Conservation (phyloP, 345 rosid species). For the Cardamine occulta region DNA sequence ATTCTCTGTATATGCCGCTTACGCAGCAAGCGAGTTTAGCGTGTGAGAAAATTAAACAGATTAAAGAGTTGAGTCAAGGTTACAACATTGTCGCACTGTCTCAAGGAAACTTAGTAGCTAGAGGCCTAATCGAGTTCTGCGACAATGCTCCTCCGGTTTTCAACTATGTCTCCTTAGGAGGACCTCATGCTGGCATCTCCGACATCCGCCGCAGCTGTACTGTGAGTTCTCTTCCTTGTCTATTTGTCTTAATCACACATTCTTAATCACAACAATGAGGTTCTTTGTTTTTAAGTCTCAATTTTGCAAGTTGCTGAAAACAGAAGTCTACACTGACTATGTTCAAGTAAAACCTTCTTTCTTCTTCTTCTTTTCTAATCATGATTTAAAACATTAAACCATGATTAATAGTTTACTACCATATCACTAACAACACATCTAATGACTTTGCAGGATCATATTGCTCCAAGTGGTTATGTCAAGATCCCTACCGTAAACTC, state of each 20-base stretch:
- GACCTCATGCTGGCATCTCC: conserved; percentile 95
- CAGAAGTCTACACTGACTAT: conserved; percentile 27
- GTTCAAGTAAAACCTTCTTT: conserved; percentile 27
- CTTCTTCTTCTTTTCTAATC: conserved; percentile 20
- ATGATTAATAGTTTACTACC: not conserved
- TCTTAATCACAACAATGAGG: no score
- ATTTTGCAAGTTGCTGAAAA: conserved; percentile 6
- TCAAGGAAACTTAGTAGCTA: conserved; percentile 87
- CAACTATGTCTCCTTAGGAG: conserved; percentile 78
- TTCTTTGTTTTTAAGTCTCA: conserved; percentile 13
- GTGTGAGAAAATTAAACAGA: conserved; percentile 58
- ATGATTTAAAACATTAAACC: not conserved
- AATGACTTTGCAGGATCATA: conserved; percentile 38
- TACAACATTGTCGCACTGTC: conserved; percentile 83
- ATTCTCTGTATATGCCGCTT: conserved; percentile 82
- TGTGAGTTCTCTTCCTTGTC: conserved; percentile 41
- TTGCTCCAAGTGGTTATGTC: conserved; percentile 40
- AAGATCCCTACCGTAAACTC: conserved; percentile 36
- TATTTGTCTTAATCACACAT: not conserved
- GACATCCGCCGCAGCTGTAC: conserved; percentile 66
- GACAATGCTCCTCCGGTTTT: conserved; percentile 79
- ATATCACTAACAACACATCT: not conserved
- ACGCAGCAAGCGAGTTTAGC: conserved; percentile 44
- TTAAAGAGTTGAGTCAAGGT: conserved; percentile 73
- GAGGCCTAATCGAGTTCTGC: conserved; percentile 82